Evolutionary conservation across 495 filamentous ascomycete genomes (phyloP), one percentile per base, ranked within the genome.

Genomic region (Massariosphaeria phaeospora): DNA sequence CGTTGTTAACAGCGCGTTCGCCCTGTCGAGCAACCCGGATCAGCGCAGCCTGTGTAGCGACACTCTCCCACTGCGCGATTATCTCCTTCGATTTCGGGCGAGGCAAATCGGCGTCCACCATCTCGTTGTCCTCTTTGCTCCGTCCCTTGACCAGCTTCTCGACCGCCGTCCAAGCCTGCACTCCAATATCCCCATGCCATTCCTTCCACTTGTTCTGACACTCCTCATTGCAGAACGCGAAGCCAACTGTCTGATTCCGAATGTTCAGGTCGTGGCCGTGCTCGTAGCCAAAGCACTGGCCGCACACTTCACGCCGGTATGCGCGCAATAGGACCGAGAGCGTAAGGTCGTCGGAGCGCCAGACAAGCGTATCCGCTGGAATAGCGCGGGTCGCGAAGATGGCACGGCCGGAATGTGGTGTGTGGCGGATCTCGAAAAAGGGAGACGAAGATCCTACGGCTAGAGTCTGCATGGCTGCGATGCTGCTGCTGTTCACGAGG

Each of bases 241-340:
- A 61, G 21, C 69, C 69, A 9, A 58, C 51, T 1, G 29, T 24
- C 2, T 23, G 17, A 36, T 67, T 54, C 8, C 65, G 52, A 2
- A 70, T 48, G 8, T 29, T 43, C 45, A 64, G 39, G 12, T 62
- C 62, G 0, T 59, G 57, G 0, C 69, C 69, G 8, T 55, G 53
- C 42, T 69, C 64, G 57, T 72, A 72, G 26, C 15, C 17, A 46
- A 72, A 71, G 57, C 69, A 72, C 9, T 62, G 35, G 1, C 59
- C 67, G 59, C 69, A 72, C 17, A 70, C 69, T 59, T 72, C 69
- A 25, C 65, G 61, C 1, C 69, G 60, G 52, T 70, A 71, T 26
- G 68, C 61, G 10, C 67, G 57, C 30, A 66, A 55, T 2, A 72
- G 51, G 17, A 69, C 65, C 29, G 58, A 52, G 21, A 65, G 57